These are phyloP conservation scores for Usnea hakonensis DNA, from an alignment of 495 filamentous ascomycete genomes.

Conservation along the genomic window DNA sequence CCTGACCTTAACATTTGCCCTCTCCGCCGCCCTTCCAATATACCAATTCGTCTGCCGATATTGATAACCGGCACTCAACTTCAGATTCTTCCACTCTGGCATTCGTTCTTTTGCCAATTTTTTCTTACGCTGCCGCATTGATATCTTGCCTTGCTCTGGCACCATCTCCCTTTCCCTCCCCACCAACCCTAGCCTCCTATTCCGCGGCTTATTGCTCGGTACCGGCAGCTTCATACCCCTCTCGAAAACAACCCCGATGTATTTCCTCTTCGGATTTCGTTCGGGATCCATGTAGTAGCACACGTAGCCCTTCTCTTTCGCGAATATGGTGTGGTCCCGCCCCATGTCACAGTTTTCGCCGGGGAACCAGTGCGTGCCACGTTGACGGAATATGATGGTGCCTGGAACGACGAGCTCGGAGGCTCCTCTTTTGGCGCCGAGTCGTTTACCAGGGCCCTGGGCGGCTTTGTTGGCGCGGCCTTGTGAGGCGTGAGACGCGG, in stretches of 20 bases:
- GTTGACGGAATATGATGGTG: slow-evolving; percentile 96
- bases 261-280: slow-evolving; percentile 59
- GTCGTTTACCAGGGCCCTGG: slow-evolving; percentile 84
- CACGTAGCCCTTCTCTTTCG: slow-evolving; percentile 75
- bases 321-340: slow-evolving; percentile 95
- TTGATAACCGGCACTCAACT: slow-evolving; percentile 62
- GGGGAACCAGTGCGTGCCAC: slow-evolving; percentile 87
- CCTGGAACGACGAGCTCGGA: slow-evolving; percentile 88
- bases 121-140: slow-evolving; percentile 30
- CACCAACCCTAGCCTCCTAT: slow-evolving; percentile 63
- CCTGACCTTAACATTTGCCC: slow-evolving; percentile 45
- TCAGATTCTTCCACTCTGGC: slow-evolving; percentile 23
- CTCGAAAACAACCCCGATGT: slow-evolving; percentile 85
- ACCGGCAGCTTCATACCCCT: slow-evolving; percentile 63
- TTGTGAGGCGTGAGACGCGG: slow-evolving; percentile 81
- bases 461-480: slow-evolving; percentile 74
- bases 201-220: slow-evolving; percentile 53
- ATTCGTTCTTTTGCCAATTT: slow-evolving; percentile 30
- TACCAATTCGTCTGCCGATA: slow-evolving; percentile 79
- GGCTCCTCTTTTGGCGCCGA: slow-evolving; percentile 87
- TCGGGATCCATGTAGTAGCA: slow-evolving; percentile 86
- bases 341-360: slow-evolving; percentile 92
- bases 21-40: slow-evolving; percentile 64
- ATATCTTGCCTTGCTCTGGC: slow-evolving; percentile 34
- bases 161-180: slow-evolving; percentile 34